These are phyloP conservation scores for Nitzschia sp. DNA, from an alignment of 108 stramenopile species.

Conservation along the genomic window DNA sequence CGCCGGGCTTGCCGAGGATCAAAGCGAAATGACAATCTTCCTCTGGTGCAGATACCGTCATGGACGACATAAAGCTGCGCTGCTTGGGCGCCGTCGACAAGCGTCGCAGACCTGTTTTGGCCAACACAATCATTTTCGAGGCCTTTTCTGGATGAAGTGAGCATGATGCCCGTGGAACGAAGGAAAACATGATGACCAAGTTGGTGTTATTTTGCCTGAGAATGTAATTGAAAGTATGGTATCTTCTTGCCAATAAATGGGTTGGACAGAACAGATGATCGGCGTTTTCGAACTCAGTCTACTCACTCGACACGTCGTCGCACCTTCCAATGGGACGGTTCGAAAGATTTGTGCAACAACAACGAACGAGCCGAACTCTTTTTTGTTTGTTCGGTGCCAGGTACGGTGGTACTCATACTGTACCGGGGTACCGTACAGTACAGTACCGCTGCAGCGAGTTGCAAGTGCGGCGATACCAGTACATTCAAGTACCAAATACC, in stretches of 20 bases:
- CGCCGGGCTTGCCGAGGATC: constrained; percentile 93
- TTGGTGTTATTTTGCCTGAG: not conserved
- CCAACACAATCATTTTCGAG: not conserved
- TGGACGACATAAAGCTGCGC: constrained; percentile 27
- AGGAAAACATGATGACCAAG: not conserved
- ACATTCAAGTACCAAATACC: too few relatives aligned
- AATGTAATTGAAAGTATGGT: not conserved
- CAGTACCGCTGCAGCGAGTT: too few relatives aligned
- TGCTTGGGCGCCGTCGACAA: not conserved
- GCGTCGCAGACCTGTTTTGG: not conserved
- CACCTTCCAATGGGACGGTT: too few relatives aligned
- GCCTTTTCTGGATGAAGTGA: not conserved
- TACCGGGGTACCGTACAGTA: too few relatives aligned
- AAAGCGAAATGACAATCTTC: constrained; percentile 55
- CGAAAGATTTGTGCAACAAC: too few relatives aligned
- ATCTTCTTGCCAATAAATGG: not conserved
- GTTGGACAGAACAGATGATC: not conserved
- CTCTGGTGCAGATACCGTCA: constrained; percentile 19
- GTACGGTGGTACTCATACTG: too few relatives aligned
- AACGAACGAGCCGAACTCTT: not conserved
- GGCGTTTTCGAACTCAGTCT: too few relatives aligned
- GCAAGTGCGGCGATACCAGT: too few relatives aligned
- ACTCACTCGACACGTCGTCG: too few relatives aligned
- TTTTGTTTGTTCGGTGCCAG: too few relatives aligned
- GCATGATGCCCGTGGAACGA: not conserved